These are phyloP conservation scores for Obelidium mucronatum DNA, from an alignment of 192 early-diverging fungal genomes.

Conservation along the genomic window DNA sequence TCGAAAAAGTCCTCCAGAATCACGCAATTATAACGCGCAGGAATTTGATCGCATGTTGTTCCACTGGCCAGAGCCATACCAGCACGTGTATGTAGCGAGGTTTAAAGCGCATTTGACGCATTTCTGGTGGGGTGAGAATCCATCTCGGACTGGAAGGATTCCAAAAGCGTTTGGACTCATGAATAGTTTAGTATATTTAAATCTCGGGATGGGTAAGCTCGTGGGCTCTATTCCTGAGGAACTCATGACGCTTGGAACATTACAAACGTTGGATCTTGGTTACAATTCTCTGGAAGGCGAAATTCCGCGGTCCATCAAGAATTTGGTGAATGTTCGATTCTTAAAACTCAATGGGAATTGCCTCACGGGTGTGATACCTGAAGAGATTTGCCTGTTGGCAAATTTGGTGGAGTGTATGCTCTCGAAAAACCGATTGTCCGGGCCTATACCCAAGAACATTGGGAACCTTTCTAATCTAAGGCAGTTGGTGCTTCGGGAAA, in stretches of 20 bases:
- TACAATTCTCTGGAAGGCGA: background rate
- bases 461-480: background rate
- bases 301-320: background rate
- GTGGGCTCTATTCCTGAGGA: background rate
- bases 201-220: background rate
- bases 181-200: background rate
- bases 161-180: background rate
- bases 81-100: background rate
- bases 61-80: background rate
- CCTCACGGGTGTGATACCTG: background rate
- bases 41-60: background rate
- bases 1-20: background rate
- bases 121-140: slow-evolving; percentile 6
- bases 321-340: background rate
- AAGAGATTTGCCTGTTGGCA: background rate
- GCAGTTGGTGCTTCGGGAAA: background rate
- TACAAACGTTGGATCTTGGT: background rate
- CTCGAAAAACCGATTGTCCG: background rate
- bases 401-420: background rate
- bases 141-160: background rate
- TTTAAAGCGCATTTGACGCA: background rate
- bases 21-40: background rate
- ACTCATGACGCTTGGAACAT: background rate
- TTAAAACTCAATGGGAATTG: background rate
- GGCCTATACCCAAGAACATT: background rate